These are phyloP conservation scores for Wickerhamomyces mucosus DNA, from an alignment of 805 yeast species.

Conservation along the genomic window DNA sequence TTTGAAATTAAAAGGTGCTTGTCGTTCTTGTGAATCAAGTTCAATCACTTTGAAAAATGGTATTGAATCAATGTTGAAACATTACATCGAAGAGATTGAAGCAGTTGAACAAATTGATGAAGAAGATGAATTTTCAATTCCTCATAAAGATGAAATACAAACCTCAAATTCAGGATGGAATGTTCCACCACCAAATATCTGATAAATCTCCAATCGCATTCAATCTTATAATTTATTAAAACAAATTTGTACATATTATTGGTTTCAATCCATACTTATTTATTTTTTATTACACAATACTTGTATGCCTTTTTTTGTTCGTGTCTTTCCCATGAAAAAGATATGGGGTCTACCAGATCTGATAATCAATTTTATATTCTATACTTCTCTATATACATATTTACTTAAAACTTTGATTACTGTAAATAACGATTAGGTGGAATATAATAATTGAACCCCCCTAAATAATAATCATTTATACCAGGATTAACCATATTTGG, in stretches of 20 bases:
- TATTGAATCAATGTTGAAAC: slow-evolving; percentile 61
- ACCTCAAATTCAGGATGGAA: slow-evolving; percentile 3
- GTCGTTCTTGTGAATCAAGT: slow-evolving; percentile 62
- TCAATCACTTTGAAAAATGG: slow-evolving; percentile 61
- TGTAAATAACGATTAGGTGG: too few relatives aligned
- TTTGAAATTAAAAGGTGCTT: slow-evolving; percentile 57
- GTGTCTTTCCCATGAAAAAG: too few relatives aligned
- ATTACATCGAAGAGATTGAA: slow-evolving; percentile 59
- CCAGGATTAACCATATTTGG: too few relatives aligned
- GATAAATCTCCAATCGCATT: slow-evolving; percentile 5
- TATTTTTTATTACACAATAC: too few relatives aligned
- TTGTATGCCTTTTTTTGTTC: too few relatives aligned
- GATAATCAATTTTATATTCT: too few relatives aligned
- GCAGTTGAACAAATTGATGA: slow-evolving; percentile 45
- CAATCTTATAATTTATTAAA: slow-evolving; percentile 4
- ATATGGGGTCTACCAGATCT: too few relatives aligned
- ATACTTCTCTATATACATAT: too few relatives aligned
- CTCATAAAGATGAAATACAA: slow-evolving; percentile 9
- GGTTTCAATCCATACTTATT: too few relatives aligned
- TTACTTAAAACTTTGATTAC: too few relatives aligned
- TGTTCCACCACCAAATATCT: slow-evolving; percentile 15
- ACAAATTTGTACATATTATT: background rate
- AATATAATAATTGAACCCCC: too few relatives aligned
- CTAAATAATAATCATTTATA: too few relatives aligned
- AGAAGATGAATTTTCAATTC: slow-evolving; percentile 17